Conservation (phyloP, 2,329 filamentous ascomycete genomes). For the Plenodomus biglobosus region DNA sequence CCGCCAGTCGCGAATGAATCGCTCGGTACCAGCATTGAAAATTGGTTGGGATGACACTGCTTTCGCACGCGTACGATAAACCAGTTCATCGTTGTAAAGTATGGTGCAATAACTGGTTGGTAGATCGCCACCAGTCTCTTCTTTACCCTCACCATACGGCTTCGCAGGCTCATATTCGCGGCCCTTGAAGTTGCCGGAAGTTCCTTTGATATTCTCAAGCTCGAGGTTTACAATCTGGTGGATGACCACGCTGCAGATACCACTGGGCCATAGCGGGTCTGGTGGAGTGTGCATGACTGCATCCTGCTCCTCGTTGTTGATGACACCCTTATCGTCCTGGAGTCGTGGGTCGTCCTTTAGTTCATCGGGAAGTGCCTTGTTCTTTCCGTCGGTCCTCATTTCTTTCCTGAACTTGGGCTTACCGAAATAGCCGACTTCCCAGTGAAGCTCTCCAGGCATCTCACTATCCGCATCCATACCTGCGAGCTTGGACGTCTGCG, state of each 20-base stretch:
- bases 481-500: conserved; percentile 77
- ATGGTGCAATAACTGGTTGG: conserved; percentile 96
- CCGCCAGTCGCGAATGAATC: conserved; percentile 91
- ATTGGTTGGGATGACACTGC: conserved; percentile 93
- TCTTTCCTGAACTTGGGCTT: conserved; percentile 86
- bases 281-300: conserved; percentile 87
- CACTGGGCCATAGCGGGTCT: conserved; percentile 94
- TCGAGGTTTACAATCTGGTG: conserved; percentile 96
- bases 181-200: conserved; percentile 75
- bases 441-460: conserved; percentile 93
- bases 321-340: conserved; percentile 82
- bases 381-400: conserved; percentile 82
- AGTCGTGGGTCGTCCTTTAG: conserved; percentile 74
- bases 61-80: conserved; percentile 94
- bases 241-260: conserved; percentile 80
- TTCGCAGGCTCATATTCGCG: conserved; percentile 88
- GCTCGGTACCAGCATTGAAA: conserved; percentile 94
- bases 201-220: conserved; percentile 87
- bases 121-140: conserved; percentile 76
- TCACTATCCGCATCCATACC: conserved; percentile 80
- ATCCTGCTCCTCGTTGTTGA: conserved; percentile 74
- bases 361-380: conserved; percentile 71
- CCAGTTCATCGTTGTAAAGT: conserved; percentile 79
- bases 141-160: conserved; percentile 78
- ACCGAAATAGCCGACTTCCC: conserved; percentile 94